Base-by-base conservation (phyloP, 208 protist species). In the Borovskyia barvae region DNA sequence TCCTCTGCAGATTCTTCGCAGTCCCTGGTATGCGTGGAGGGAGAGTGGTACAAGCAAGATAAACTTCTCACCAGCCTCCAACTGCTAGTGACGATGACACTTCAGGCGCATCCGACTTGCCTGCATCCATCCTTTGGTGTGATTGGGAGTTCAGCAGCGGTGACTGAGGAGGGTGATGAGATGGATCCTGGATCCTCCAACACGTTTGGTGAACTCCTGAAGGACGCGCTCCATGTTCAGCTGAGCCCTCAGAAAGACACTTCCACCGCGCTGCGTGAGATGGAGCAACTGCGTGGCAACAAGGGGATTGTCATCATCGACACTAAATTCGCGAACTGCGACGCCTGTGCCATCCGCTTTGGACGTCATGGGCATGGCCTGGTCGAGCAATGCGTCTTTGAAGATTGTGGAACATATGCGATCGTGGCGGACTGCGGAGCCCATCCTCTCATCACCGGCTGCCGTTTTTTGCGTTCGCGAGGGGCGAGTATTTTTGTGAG, bases 381-480 rank as follows among this genome's bases (percentile, higher is more conserved):
- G 4, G 83, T 95, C 11, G 85, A 92, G 46, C 68, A 87, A 36
- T 95, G 89, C 59, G 55, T 80, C 35, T 92, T 95, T 55, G 67
- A 92, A 28, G 69, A 80, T 33, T 90, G 77, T 64, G 77, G 77
- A n/a, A 70, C 69, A 4, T 79, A 79, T 45, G 83, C 81, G 32
- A 82, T 95, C 46, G 68, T 93, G 6, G 72, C 92, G 15, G 74
- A 88, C 39, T 79, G 72, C 49, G 83, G 64, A 15, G 83, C 84
- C 3, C 85, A 91, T 52, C 89, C 89, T 3, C 40, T 93, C 52
- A 89, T 95, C 55, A 82, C 81, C 0, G 83, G 89, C 30, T 95
- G 89, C 66, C 79, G 65, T 35, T 90, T 95, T 56, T 24, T 76
- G 40, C 66, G 75, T 40, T 87, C 79, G 5, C 69, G 77, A 25